Evolutionary conservation across 2,329 filamentous ascomycete species (phyloP).

Genomic region (Cladophialophora carrionii): DNA sequence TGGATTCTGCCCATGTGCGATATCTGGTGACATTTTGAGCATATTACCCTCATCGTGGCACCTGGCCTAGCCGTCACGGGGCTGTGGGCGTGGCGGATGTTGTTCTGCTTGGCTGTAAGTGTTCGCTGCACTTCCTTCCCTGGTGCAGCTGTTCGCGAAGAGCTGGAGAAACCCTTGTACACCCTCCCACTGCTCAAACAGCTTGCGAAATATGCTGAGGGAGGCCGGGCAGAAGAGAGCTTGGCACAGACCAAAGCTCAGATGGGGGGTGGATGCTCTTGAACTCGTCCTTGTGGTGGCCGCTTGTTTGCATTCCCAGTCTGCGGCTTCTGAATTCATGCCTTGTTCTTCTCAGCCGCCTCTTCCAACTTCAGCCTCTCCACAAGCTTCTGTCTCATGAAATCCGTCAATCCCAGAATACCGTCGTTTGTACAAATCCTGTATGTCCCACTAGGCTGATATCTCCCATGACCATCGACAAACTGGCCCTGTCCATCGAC

Average conservation of each 20-base stretch:
- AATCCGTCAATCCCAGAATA: slow-evolving; percentile 56
- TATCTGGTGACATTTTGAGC: too few relatives aligned
- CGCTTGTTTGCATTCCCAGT: not conserved
- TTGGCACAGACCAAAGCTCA: not conserved
- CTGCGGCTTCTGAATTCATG: not conserved
- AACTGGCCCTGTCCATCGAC: slow-evolving; percentile 63
- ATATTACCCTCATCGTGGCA: too few relatives aligned
- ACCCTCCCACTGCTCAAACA: not conserved
- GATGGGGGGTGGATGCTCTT: not conserved
- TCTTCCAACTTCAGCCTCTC: slow-evolving; percentile 48
- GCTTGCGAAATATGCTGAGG: not conserved
- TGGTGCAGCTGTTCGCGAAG: not conserved
- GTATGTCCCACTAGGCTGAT: slow-evolving; percentile 66
- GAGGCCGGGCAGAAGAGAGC: not conserved
- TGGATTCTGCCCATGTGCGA: not conserved
- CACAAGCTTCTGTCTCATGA: slow-evolving; percentile 55
- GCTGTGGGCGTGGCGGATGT: not conserved
- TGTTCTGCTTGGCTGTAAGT: not conserved
- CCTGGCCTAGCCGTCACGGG: not conserved
- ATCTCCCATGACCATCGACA: slow-evolving; percentile 59
- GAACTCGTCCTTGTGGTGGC: not conserved
- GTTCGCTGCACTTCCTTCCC: not conserved
- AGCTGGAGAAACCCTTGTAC: not conserved
- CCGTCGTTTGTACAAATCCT: slow-evolving; percentile 63
- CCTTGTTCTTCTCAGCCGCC: slow-evolving; percentile 34